These are phyloP conservation scores for Tolypocladium ophioglossoides DNA, from an alignment of 2,329 filamentous ascomycete species.

Conservation along the genomic window DNA sequence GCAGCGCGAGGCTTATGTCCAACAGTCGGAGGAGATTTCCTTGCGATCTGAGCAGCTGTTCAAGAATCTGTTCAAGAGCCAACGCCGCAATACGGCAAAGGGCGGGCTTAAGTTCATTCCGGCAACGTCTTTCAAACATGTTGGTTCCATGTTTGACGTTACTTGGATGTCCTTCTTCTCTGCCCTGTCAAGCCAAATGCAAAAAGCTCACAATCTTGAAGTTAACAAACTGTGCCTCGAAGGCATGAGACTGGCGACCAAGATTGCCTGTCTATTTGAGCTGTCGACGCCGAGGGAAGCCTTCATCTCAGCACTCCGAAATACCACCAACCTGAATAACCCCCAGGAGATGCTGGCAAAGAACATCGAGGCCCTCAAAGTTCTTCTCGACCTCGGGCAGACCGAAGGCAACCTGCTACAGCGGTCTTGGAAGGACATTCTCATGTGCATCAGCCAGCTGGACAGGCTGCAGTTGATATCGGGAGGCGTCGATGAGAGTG, in stretches of 20 bases:
- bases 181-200: constrained; percentile 83
- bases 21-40: constrained; percentile 89
- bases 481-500: constrained; percentile 85
- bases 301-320: constrained; percentile 85
- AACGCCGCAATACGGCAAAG: constrained; percentile 68
- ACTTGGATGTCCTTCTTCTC: constrained; percentile 99
- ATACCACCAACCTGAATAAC: constrained; percentile 93
- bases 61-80: constrained; percentile 83
- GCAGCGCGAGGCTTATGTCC: constrained; percentile 84
- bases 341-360: constrained; percentile 90
- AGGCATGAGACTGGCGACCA: constrained; percentile 87
- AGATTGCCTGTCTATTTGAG: constrained; percentile 88
- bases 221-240: constrained; percentile 89
- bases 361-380: constrained; percentile 90
- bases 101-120: constrained; percentile 70
- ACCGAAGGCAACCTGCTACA: constrained; percentile 85
- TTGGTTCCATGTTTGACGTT: constrained; percentile 97
- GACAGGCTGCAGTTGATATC: constrained; percentile 92
- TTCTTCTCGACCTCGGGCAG: constrained; percentile 82
- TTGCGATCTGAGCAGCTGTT: constrained; percentile 71
- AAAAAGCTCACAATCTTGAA: constrained; percentile 86
- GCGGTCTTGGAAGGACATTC: constrained; percentile 88
- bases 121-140: constrained; percentile 86
- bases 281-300: constrained; percentile 88
- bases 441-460: constrained; percentile 91